Percentiles rank a stretch among this genome's conserved stretches.
These are phyloP conservation scores for Xerocomellus chrysenteron DNA, from an alignment of 768 basidiomycete species.

Conservation along the genomic window DNA sequence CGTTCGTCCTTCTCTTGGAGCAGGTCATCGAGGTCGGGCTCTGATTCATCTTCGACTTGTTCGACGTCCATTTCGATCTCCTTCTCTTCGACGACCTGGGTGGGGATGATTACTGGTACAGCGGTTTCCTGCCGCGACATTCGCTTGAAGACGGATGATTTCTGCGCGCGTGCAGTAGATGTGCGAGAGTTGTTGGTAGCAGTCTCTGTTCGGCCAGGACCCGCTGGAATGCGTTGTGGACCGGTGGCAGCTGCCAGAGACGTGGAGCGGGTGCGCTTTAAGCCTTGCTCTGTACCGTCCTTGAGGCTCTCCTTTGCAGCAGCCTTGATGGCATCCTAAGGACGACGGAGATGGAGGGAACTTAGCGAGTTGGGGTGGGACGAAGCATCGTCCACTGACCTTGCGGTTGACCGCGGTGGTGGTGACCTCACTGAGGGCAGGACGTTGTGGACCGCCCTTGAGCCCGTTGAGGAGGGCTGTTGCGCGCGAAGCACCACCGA, in stretches of 20 bases:
- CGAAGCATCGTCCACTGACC: slow-evolving; percentile 40
- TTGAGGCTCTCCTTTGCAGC: slow-evolving; percentile 58
- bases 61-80: slow-evolving; percentile 67
- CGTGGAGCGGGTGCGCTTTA: slow-evolving; percentile 61
- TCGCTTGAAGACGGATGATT: slow-evolving; percentile 39
- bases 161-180: slow-evolving; percentile 24
- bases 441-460: slow-evolving; percentile 63
- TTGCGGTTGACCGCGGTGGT: slow-evolving; percentile 76
- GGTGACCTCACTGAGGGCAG: slow-evolving; percentile 81
- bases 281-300: slow-evolving; percentile 50
- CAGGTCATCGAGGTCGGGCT: slow-evolving; percentile 41
- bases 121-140: slow-evolving; percentile 42
- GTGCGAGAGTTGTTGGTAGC: slow-evolving; percentile 42
- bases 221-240: slow-evolving; percentile 69
- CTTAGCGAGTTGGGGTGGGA: slow-evolving; percentile 1
- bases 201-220: slow-evolving; percentile 51
- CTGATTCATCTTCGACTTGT: slow-evolving; percentile 35
- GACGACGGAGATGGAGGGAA: slow-evolving; percentile 2
- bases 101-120: slow-evolving; percentile 42
- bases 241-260: slow-evolving; percentile 61
- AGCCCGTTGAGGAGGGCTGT: slow-evolving; percentile 37
- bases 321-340: slow-evolving; percentile 43
- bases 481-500: slow-evolving; percentile 50
- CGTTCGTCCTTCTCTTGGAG: slow-evolving; percentile 59
- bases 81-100: slow-evolving; percentile 43